A percentile compares a stretch with the other conserved stretches of the same genome.
phyloP scores from a whole-genome alignment of 352 stramenopile genomes.

The Phytophthora quininea region DNA sequence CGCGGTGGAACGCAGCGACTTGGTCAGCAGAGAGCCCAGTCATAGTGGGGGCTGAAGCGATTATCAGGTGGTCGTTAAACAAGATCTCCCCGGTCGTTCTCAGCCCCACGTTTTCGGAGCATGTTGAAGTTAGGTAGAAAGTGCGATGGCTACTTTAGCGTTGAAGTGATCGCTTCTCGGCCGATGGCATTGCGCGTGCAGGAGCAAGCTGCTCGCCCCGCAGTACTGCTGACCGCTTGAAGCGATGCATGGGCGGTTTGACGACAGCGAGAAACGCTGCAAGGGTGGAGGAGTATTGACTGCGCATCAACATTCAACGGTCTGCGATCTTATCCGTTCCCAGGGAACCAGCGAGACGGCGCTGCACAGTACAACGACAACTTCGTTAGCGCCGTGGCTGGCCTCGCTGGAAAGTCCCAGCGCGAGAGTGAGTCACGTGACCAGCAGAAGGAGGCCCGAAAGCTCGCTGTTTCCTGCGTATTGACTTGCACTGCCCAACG shows the following conservation, averaged over 20 bases:
- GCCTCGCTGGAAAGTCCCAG: constrained; percentile 22
- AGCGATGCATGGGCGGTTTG: not conserved
- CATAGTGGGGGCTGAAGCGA: constrained; percentile 4
- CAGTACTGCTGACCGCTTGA: not conserved
- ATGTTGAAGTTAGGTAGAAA: constrained; percentile 5
- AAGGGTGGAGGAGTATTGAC: not conserved
- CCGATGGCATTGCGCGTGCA: too few species aligned
- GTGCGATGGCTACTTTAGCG: not conserved
- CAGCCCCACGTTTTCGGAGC: not conserved
- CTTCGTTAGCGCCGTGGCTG: constrained; percentile 33
- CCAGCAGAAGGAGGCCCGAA: constrained; percentile 14
- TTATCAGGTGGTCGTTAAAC: too few species aligned
- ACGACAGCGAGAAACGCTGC: not conserved
- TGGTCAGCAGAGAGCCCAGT: constrained; percentile 60
- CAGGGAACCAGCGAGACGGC: constrained; percentile 6
- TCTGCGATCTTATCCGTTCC: constrained; percentile 30
- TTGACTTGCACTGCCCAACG: not conserved
- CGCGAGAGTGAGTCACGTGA: constrained; percentile 8
- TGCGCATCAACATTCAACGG: constrained; percentile 26
- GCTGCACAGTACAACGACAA: constrained; percentile 21
- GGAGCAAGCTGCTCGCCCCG: too few species aligned
- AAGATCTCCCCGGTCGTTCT: too few species aligned
- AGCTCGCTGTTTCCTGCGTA: constrained; percentile 5
- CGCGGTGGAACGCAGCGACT: constrained; percentile 60
- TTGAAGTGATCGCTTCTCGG: too few species aligned